Base-by-base conservation (phyloP, 176 grass and related monocot species). In the Avena sativa region DNA sequence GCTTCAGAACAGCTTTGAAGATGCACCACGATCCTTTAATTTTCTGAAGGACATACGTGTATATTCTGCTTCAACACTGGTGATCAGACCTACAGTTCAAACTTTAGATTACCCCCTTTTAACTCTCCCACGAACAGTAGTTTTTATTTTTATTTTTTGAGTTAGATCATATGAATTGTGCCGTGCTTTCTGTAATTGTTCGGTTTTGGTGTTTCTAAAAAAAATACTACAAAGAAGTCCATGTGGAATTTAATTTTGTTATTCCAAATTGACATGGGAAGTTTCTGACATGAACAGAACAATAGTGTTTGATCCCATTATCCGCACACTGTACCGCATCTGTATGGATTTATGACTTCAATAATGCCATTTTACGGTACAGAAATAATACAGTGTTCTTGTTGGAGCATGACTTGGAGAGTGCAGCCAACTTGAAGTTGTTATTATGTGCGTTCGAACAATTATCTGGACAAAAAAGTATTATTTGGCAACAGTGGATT, bases 151-250 rank as follows among this genome's bases (percentile, higher is more conserved):
- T 20, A 20, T 74, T 40, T 57, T 77, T 26, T 53, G 13, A 68
- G 46, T 63, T 88, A 88, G 76, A 81, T 85, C 50, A 72, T 30
- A 44, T 59, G 16, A 44, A 43, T 28, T 70, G 62, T 78, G 62
- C 15, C 4, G 56, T 50, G 46, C 47, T 68, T 89, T 89, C 34
- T 92, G 87, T 86, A 89, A 89, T 79, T 82, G 84, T 60, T 87
- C 88, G 30, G 12, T 78, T 76, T 84, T 69, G 40, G 55, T 73
- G 78, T 44, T 88, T 55, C 47, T 19, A 21, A 53, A 69, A 60
- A 32, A 83, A 79, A 8, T 1, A 43, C 3, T 71, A 51, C 34
- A 40, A 23, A 68, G 9, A 50, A 38, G 32, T 78, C 15, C 4
- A 34, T 62, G 30, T 77, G 65, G 85, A 90, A 79, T 48, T 79